These are phyloP conservation scores for Diaporthe capsici DNA, from an alignment of 2,329 filamentous ascomycete genomes.

Conservation along the genomic window DNA sequence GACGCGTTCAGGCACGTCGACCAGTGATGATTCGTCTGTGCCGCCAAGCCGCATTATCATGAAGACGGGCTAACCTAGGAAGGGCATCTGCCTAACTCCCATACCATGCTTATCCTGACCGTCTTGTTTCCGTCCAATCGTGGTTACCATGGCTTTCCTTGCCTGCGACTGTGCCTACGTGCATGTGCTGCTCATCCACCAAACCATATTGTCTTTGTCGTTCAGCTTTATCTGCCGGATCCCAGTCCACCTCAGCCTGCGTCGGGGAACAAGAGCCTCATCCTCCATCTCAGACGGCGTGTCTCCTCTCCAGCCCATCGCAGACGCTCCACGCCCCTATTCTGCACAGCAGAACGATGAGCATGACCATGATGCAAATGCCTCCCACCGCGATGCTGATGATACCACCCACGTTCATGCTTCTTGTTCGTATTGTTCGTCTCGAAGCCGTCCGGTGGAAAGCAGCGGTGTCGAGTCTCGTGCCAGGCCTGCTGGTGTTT, in stretches of 20 bases:
- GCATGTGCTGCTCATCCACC: background rate
- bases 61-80: background rate
- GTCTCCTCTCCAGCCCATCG: slow-evolving; percentile 35
- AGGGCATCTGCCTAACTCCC: background rate
- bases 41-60: slow-evolving; percentile 9
- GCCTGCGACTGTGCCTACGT: background rate
- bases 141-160: background rate
- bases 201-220: background rate
- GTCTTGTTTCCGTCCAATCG: background rate
- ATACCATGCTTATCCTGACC: background rate
- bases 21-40: background rate
- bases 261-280: background rate
- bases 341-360: slow-evolving; percentile 34
- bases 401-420: slow-evolving; percentile 22
- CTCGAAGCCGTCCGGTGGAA: too few species aligned
- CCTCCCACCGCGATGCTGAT: slow-evolving; percentile 31
- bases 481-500: background rate
- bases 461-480: background rate
- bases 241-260: too few species aligned
- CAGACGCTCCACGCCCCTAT: slow-evolving; percentile 35
- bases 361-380: slow-evolving; percentile 29
- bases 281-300: slow-evolving; percentile 22
- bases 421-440: background rate
- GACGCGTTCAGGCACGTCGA: background rate
- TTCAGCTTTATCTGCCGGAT: background rate